Evolutionary conservation across 1,284 basidiomycete genomes (phyloP).

Genomic region (Gymnopus androsaceus): DNA sequence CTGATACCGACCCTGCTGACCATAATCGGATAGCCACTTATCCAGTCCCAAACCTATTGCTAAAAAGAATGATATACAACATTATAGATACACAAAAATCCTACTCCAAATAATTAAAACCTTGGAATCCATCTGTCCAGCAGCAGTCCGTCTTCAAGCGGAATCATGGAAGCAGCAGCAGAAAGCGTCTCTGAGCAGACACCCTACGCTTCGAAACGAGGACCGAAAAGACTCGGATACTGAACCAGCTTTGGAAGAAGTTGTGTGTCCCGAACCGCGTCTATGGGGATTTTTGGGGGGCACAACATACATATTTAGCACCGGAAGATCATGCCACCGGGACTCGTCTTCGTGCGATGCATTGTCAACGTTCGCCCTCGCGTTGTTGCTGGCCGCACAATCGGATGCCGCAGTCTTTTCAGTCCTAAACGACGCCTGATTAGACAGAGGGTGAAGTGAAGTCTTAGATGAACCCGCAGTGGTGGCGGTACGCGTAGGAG

Average conservation of each 20-base stretch:
- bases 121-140: too few relatives aligned
- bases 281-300: constrained; percentile 5
- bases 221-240: not conserved
- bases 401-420: constrained; percentile 34
- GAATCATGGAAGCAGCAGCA: constrained; percentile 1
- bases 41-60: too few relatives aligned
- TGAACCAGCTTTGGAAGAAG: constrained; percentile 5
- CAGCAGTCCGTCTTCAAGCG: not conserved
- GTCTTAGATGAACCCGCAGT: not conserved
- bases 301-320: constrained; percentile 21
- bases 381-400: not conserved
- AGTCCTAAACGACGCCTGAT: constrained; percentile 33
- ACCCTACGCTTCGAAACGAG: not conserved
- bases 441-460: constrained; percentile 11
- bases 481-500: not conserved
- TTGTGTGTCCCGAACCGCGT: constrained; percentile 2
- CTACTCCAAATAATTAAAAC: too few relatives aligned
- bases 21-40: too few relatives aligned
- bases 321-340: constrained; percentile 21
- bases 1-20: too few relatives aligned
- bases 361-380: constrained; percentile 6
- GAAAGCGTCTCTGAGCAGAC: not conserved
- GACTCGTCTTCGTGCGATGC: not conserved
- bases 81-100: not conserved
- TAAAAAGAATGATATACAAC: not conserved